Evolutionary conservation across 139 green algal species (phyloP).

Genomic region (Zygnema circumcarinatum): DNA sequence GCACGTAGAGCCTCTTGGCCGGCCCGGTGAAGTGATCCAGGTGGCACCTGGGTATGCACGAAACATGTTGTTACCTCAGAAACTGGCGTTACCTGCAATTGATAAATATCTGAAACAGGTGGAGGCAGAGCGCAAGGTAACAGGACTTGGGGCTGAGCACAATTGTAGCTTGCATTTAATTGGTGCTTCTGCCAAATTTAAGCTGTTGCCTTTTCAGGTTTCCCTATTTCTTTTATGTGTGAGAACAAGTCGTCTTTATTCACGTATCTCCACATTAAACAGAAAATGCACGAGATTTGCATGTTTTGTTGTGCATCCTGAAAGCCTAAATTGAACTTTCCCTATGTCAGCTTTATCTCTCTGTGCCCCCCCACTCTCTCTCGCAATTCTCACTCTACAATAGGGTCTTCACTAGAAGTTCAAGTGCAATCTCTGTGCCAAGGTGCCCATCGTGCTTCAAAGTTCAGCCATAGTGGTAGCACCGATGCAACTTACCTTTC

Average conservation of each 20-base stretch:
- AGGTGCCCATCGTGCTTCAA: no score
- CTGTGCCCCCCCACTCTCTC: no score
- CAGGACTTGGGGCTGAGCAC: background rate
- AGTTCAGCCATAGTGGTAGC: no score
- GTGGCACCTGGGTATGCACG: constrained; percentile 46
- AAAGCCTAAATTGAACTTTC: background rate
- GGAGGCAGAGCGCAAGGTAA: constrained; percentile 15
- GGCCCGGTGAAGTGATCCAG: constrained; percentile 27
- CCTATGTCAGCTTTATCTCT: no score
- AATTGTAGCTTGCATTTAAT: background rate
- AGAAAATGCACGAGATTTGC: background rate
- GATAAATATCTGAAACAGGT: constrained; percentile 33
- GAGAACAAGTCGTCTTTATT: no score
- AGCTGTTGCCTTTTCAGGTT: background rate
- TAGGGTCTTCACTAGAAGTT: no score
- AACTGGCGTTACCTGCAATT: constrained; percentile 49
- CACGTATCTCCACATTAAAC: no score
- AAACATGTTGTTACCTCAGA: constrained; percentile 51
- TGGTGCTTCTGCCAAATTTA: background rate
- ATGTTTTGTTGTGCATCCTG: background rate
- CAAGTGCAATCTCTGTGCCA: no score
- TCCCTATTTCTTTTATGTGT: no score
- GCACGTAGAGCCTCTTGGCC: constrained; percentile 33
- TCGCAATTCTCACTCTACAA: no score
- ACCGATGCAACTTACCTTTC: no score